phyloP scores from a whole-genome alignment of 495 filamentous ascomycete genomes.

The Apodospora peruviana region DNA sequence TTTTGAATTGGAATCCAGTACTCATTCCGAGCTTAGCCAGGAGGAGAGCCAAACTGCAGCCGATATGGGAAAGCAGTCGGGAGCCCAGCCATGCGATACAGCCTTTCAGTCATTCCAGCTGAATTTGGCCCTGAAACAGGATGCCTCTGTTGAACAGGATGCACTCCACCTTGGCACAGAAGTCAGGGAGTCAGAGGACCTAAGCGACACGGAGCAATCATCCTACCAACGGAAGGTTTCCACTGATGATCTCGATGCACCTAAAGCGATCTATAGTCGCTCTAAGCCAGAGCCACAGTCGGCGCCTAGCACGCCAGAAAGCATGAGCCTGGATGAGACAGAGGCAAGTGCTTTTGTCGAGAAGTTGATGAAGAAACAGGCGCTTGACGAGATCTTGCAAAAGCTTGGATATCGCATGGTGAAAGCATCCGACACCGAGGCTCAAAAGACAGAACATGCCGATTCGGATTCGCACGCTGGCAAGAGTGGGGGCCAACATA shows the following conservation, averaged over 20 bases:
- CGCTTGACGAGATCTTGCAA: conserved; percentile 20
- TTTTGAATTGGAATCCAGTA: conserved; percentile 3
- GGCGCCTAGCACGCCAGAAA: not conserved
- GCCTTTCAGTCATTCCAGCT: not conserved
- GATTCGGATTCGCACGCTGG: not conserved
- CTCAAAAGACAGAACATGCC: not conserved
- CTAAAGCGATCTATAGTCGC: not conserved
- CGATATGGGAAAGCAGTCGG: not conserved
- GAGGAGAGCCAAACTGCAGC: not conserved
- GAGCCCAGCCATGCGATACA: not conserved
- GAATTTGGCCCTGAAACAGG: not conserved
- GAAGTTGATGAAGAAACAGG: conserved; percentile 9
- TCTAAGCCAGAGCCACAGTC: not conserved
- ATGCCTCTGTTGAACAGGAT: conserved; percentile 3
- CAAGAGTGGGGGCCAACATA: not conserved
- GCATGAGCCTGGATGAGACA: conserved; percentile 15
- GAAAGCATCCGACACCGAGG: conserved; percentile 4
- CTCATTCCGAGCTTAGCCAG: not conserved
- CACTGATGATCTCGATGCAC: not conserved
- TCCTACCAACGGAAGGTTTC: not conserved
- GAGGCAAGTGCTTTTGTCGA: conserved; percentile 9
- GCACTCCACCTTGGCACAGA: not conserved
- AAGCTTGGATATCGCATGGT: conserved; percentile 28
- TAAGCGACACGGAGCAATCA: not conserved
- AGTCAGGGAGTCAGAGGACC: not conserved